Conservation (phyloP, 2,329 filamentous ascomycete genomes). For the Penicillium sp. region DNA sequence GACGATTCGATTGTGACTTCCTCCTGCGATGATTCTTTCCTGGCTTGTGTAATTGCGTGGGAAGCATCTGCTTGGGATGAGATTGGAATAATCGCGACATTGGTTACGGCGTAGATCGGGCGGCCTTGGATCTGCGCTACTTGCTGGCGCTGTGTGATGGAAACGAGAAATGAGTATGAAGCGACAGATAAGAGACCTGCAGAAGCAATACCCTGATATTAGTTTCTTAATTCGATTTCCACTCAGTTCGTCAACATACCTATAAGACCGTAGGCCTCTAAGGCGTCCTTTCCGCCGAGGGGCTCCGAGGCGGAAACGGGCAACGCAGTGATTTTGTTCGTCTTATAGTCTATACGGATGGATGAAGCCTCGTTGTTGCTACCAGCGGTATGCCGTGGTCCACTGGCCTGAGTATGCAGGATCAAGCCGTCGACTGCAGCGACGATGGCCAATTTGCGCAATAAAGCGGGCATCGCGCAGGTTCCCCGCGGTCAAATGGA, state of each 20-base stretch:
- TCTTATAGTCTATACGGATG: conserved; percentile 70
- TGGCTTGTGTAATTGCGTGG: conserved; percentile 66
- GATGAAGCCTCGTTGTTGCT: conserved; percentile 56
- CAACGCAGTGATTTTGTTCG: conserved; percentile 52
- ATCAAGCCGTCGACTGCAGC: conserved; percentile 81
- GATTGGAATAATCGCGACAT: conserved; percentile 87
- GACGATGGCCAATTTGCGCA: conserved; percentile 76
- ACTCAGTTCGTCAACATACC: conserved; percentile 45
- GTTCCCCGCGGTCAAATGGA: conserved; percentile 1
- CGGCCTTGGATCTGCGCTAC: conserved; percentile 82
- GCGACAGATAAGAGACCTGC: conserved; percentile 81
- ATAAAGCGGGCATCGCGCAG: conserved; percentile 67
- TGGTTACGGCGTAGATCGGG: conserved; percentile 82
- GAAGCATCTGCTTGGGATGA: conserved; percentile 72
- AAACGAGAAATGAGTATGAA: conserved; percentile 77
- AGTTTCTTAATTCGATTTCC: background rate
- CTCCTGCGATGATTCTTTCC: conserved; percentile 44
- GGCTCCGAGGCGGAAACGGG: conserved; percentile 33
- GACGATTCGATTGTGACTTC: conserved; percentile 38
- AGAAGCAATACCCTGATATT: background rate
- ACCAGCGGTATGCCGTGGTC: conserved; percentile 42
- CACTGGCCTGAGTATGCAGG: conserved; percentile 65
- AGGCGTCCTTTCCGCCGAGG: conserved; percentile 31
- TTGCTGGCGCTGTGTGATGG: conserved; percentile 81
- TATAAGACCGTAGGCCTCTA: conserved; percentile 57